Base-by-base conservation (phyloP, 108 stramenopile genomes). In the Cyclotella baltica region DNA sequence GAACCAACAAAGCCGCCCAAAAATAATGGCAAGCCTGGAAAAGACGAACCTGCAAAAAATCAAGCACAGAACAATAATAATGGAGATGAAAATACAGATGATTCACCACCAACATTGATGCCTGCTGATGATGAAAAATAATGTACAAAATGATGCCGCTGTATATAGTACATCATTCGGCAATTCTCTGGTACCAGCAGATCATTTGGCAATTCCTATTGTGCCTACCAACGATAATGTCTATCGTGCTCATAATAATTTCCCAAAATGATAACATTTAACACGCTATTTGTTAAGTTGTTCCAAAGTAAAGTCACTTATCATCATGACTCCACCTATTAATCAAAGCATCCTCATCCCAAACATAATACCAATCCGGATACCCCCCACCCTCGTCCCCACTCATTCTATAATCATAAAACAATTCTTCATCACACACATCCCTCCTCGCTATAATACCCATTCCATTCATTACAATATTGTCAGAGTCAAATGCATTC, bases 351-450 rank as follows among this genome's bases (percentile, higher is more conserved):
- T 75, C 78, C 31, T 70, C 61, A 55, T 83, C 75, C 68, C 81
- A 83, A 47, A 81, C 62, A 68, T 90, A 68, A 72, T 93, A 93
- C 92, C 92, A 93, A 18, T 63, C 48, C 36, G 92, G 92, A 58
- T 85, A 73, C 23, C 22, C 23, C 25, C 34, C 50, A 37, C 84
- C 70, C 22, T 52, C 40, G 22, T 74, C 78, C 31, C 33, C 61
- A 71, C 79, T 72, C 36, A 93, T 65, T 11, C 92, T 74, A 71
- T 96, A 96, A 65, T 96, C 92, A 74, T 92, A 93, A 68, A 93
- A 91, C 15, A 96, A 19, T 83, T 96, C 94, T 76, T 96, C 92
- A 69, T 96, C 87, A 43, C 76, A 75, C 4, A 96, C 58, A 84
- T 91, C 91, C 22, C 90, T 62, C 38, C 78, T 73, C 22, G 88